A percentile compares a stretch with the other conserved stretches of the same genome.
phyloP scores from a whole-genome alignment of 305 asterid species.

The Solanum chacoense region DNA sequence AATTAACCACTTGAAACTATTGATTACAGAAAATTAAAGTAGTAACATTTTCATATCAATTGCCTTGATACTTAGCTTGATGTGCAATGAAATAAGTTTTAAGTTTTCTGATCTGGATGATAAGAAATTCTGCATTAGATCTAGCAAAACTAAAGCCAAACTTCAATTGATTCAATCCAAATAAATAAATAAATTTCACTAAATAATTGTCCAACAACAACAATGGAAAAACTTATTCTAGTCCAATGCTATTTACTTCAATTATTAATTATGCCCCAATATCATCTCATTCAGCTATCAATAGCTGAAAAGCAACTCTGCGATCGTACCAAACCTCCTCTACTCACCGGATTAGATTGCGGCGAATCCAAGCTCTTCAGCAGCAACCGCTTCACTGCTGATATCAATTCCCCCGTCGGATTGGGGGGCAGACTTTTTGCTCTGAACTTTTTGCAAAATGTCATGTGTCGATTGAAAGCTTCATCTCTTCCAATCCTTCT shows the following conservation, averaged over 20 bases:
- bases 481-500: slow-evolving; percentile 42
- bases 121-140: no score
- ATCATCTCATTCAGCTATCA: slow-evolving; percentile 9
- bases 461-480: slow-evolving; percentile 59
- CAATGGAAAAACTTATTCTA: not conserved
- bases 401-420: slow-evolving; percentile 44
- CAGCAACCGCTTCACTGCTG: slow-evolving; percentile 54
- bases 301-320: slow-evolving; percentile 27
- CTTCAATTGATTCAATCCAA: not conserved
- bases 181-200: not conserved
- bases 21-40: not conserved
- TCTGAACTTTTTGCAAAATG: slow-evolving; percentile 48
- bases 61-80: not conserved
- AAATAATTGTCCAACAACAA: not conserved
- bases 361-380: slow-evolving; percentile 64
- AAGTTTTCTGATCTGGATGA: not conserved
- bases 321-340: slow-evolving; percentile 24
- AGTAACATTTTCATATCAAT: not conserved
- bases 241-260: not conserved
- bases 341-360: slow-evolving; percentile 27
- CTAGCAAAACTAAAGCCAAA: not conserved
- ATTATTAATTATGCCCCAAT: not conserved
- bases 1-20: not conserved
- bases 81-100: not conserved
- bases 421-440: slow-evolving; percentile 40